Conservation (phyloP, 2,329 filamentous ascomycete species). For the Lithohypha guttulata region DNA sequence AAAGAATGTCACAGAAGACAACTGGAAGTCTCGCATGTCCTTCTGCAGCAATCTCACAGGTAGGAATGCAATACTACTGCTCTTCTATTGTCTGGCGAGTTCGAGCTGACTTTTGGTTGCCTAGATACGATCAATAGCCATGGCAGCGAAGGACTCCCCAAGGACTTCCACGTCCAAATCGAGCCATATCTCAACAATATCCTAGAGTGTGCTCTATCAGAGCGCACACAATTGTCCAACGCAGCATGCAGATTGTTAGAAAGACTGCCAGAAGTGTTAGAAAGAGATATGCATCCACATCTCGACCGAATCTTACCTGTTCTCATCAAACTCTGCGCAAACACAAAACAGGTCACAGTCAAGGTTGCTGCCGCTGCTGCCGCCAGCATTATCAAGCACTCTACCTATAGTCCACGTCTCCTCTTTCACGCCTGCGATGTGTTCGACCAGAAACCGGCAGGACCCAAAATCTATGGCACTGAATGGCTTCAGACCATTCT, state of each 20-base stretch:
- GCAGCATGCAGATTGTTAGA: constrained; percentile 15
- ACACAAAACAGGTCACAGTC: constrained; percentile 85
- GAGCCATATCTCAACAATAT: constrained; percentile 18
- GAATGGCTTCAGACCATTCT: constrained; percentile 79
- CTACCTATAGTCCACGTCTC: constrained; percentile 67
- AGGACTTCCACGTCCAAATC: constrained; percentile 17
- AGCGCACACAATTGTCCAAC: constrained; percentile 20
- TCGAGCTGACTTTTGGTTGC: too few relatives aligned
- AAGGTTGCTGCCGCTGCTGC: constrained; percentile 72
- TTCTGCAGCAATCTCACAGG: constrained; percentile 16
- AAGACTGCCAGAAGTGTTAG: constrained; percentile 15
- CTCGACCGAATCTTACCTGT: constrained; percentile 38
- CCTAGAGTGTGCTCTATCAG: constrained; percentile 17
- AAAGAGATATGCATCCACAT: constrained; percentile 17
- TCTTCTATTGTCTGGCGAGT: too few relatives aligned
- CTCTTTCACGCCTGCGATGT: constrained; percentile 77
- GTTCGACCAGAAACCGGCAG: constrained; percentile 85
- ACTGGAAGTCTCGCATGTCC: constrained; percentile 20
- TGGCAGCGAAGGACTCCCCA: constrained; percentile 16
- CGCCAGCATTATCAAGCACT: constrained; percentile 67
- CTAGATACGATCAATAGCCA: constrained; percentile 17
- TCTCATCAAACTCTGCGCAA: constrained; percentile 77
- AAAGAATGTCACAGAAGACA: constrained; percentile 14
- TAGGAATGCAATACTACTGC: too few relatives aligned
- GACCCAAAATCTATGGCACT: constrained; percentile 66